These are phyloP conservation scores for Bertia moriformis DNA, from an alignment of 2,329 filamentous ascomycete genomes.

Conservation along the genomic window DNA sequence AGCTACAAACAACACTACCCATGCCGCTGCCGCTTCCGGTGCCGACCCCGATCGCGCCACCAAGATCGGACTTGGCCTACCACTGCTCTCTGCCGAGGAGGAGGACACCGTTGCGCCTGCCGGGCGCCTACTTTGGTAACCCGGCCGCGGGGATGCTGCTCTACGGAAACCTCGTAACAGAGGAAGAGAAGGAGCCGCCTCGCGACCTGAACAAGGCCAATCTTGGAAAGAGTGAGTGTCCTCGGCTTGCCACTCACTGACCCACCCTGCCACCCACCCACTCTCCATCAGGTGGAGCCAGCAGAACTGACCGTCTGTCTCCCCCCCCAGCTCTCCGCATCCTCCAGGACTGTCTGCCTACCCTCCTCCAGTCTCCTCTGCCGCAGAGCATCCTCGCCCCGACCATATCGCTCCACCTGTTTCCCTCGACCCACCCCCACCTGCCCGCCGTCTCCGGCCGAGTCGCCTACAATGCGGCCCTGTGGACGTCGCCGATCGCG, in stretches of 20 bases:
- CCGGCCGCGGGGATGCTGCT: too few relatives aligned
- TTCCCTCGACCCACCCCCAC: conserved; percentile 49
- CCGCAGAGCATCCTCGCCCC: conserved; percentile 66
- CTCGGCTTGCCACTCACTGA: too few relatives aligned
- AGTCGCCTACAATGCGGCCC: conserved; percentile 77
- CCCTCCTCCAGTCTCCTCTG: conserved; percentile 49
- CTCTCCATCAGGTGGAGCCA: not conserved
- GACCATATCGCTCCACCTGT: conserved; percentile 45
- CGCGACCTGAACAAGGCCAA: conserved; percentile 45
- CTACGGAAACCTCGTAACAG: too few relatives aligned
- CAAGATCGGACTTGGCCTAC: too few relatives aligned
- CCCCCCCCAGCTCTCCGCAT: conserved; percentile 39
- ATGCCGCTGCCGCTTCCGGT: too few relatives aligned
- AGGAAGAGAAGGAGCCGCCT: conserved; percentile 17
- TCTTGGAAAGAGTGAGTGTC: conserved; percentile 48
- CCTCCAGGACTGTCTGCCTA: conserved; percentile 53
- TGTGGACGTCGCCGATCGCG: conserved; percentile 91
- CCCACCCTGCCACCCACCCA: not conserved
- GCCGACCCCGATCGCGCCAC: too few relatives aligned
- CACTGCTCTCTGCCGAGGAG: too few relatives aligned
- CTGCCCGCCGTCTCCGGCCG: conserved; percentile 84
- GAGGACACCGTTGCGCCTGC: too few relatives aligned
- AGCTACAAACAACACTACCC: conserved; percentile 11
- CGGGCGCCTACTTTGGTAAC: too few relatives aligned
- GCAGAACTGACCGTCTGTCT: not conserved